phyloP scores from a whole-genome alignment of 1,284 basidiomycete species.

The Neonothopanus nambi region DNA sequence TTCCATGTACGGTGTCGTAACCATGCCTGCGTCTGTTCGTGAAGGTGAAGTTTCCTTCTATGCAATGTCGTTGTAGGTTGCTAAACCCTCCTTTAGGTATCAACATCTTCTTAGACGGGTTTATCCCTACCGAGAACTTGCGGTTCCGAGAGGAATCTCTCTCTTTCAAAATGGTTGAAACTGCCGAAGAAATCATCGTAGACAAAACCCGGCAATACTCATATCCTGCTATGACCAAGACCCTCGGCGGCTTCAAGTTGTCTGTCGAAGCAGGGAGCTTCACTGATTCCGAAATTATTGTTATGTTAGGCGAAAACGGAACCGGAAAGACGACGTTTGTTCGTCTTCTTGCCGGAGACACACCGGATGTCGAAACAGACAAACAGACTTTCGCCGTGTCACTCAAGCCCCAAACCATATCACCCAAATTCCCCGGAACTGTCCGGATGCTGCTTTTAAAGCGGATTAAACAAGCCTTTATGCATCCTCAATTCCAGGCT shows the following conservation, averaged over 20 bases:
- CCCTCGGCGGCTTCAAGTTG: slow-evolving; percentile 90
- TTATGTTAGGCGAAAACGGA: slow-evolving; percentile 97
- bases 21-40: slow-evolving; percentile 94
- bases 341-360: slow-evolving; percentile 86
- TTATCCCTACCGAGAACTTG: slow-evolving; percentile 97
- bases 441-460: slow-evolving; percentile 92
- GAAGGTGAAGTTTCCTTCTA: slow-evolving; percentile 64
- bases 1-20: slow-evolving; percentile 96
- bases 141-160: slow-evolving; percentile 94
- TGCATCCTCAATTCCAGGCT: slow-evolving; percentile 97
- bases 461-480: slow-evolving; percentile 91
- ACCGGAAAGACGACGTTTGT: slow-evolving; percentile 98
- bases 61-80: slow-evolving; percentile 4
- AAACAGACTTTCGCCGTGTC: slow-evolving; percentile 83
- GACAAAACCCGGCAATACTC: slow-evolving; percentile 86
- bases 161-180: slow-evolving; percentile 95
- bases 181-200: slow-evolving; percentile 81
- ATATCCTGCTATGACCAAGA: slow-evolving; percentile 96
- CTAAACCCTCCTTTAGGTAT: slow-evolving; percentile 59
- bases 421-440: slow-evolving; percentile 92
- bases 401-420: slow-evolving; percentile 95
- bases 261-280: slow-evolving; percentile 86
- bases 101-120: slow-evolving; percentile 97
- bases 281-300: slow-evolving; percentile 96
- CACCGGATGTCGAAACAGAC: slow-evolving; percentile 81